A percentile compares a stretch with the other conserved stretches of the same genome.
These are phyloP conservation scores for Trichoderma sp. DNA, from an alignment of 2,329 filamentous ascomycete genomes.

Conservation along the genomic window DNA sequence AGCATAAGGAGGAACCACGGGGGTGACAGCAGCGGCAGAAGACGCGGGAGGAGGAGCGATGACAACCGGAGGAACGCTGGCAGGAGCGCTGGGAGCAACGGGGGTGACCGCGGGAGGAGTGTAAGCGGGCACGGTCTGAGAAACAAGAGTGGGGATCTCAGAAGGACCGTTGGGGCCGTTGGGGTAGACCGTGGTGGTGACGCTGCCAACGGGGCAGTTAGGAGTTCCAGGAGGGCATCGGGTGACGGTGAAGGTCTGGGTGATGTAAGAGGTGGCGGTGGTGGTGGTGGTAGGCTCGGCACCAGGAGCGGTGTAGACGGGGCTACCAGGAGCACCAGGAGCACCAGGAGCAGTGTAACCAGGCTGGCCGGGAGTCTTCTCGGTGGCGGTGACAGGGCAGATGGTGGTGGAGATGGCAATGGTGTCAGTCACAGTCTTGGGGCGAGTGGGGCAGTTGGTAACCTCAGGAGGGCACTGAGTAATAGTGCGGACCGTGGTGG, in stretches of 20 bases:
- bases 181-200: constrained; percentile 33
- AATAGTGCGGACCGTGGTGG: constrained; percentile 61
- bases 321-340: neutral
- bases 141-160: constrained; percentile 31
- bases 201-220: constrained; percentile 36
- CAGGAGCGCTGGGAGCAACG: neutral
- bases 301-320: neutral
- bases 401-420: constrained; percentile 43
- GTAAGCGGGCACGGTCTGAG: constrained; percentile 13
- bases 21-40: neutral
- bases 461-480: constrained; percentile 61
- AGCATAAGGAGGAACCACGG: neutral
- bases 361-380: neutral
- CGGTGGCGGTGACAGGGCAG: constrained; percentile 40
- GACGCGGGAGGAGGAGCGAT: constrained; percentile 13
- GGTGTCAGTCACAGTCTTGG: constrained; percentile 41
- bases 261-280: constrained; percentile 33
- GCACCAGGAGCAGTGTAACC: neutral
- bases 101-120: neutral
- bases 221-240: constrained; percentile 33
- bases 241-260: constrained; percentile 38
- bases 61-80: constrained; percentile 4
- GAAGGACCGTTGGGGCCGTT: constrained; percentile 30
- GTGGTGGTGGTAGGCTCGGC: constrained; percentile 19
- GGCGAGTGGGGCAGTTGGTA: constrained; percentile 59